These are phyloP conservation scores for Trichoderma harzianum DNA, from an alignment of 2,329 filamentous ascomycete species.

Conservation along the genomic window DNA sequence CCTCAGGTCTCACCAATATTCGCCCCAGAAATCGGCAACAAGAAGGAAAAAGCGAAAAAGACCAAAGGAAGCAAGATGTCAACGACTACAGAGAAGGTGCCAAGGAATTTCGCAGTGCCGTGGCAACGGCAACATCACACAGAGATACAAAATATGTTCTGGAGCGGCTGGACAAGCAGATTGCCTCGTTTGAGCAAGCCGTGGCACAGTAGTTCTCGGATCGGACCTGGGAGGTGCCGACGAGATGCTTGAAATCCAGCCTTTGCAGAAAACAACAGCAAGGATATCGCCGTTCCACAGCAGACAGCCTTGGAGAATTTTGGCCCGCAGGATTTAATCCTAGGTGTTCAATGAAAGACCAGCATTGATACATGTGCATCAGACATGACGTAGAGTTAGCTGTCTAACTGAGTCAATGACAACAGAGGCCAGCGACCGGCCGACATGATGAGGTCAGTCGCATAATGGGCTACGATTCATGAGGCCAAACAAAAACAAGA, in stretches of 20 bases:
- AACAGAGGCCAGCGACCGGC: background rate
- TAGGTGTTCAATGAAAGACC: background rate
- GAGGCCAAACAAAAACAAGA: background rate
- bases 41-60: background rate
- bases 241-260: background rate
- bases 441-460: background rate
- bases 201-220: background rate
- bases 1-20: background rate
- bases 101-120: background rate
- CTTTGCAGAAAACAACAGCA: background rate
- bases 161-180: background rate
- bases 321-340: background rate
- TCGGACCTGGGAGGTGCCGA: too few relatives aligned
- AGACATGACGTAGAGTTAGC: background rate
- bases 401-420: background rate
- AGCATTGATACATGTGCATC: background rate
- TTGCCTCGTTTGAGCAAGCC: background rate
- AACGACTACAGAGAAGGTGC: background rate
- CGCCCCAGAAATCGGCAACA: background rate
- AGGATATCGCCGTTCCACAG: background rate
- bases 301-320: background rate
- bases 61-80: background rate
- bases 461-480: background rate
- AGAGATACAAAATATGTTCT: background rate
- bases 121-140: conserved; percentile 5